Percentiles rank a stretch among this genome's conserved stretches.
Evolutionary conservation across 1,284 basidiomycete species (phyloP).

Genomic region (Ustilago cynodontis): DNA sequence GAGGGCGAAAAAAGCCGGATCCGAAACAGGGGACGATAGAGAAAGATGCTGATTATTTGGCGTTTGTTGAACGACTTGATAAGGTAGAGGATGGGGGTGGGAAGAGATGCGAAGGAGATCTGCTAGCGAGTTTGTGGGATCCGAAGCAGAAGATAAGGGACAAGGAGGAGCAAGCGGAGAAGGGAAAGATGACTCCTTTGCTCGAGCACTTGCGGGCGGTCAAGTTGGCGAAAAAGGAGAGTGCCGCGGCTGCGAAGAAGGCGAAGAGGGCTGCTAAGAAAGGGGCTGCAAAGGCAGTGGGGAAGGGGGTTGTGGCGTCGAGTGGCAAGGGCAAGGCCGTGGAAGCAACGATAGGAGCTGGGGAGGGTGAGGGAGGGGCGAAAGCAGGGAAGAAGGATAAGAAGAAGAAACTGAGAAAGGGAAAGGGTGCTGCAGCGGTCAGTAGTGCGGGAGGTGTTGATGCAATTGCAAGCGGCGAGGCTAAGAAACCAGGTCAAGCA

Average conservation of each 20-base stretch:
- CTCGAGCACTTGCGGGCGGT: conserved; percentile 56
- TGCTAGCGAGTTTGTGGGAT: conserved; percentile 38
- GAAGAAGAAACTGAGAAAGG: conserved; percentile 1
- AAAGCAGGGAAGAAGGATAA: conserved; percentile 21
- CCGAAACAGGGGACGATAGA: conserved; percentile 81
- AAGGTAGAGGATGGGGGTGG: conserved; percentile 18
- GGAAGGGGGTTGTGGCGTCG: not conserved
- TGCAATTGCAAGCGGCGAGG: not conserved
- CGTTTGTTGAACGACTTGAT: conserved; percentile 39
- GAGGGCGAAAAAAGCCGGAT: conserved; percentile 79
- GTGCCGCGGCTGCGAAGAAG: conserved; percentile 31
- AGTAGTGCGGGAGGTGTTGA: not conserved
- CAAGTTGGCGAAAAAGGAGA: conserved; percentile 43
- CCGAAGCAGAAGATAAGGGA: conserved; percentile 30
- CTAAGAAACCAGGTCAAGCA: not conserved
- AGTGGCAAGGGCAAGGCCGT: not conserved
- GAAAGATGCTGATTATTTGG: conserved; percentile 70
- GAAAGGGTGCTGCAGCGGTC: no score
- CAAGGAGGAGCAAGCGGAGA: conserved; percentile 13
- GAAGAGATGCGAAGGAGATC: conserved; percentile 54
- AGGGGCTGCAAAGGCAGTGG: not conserved
- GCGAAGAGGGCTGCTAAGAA: conserved; percentile 35
- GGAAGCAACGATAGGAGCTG: not conserved
- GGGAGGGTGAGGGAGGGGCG: not conserved
- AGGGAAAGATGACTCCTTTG: conserved; percentile 53